A percentile compares a stretch with the other conserved stretches of the same genome.
Evolutionary conservation across 768 basidiomycete genomes (phyloP).

Genomic region (Suillus fuscotomentosus): DNA sequence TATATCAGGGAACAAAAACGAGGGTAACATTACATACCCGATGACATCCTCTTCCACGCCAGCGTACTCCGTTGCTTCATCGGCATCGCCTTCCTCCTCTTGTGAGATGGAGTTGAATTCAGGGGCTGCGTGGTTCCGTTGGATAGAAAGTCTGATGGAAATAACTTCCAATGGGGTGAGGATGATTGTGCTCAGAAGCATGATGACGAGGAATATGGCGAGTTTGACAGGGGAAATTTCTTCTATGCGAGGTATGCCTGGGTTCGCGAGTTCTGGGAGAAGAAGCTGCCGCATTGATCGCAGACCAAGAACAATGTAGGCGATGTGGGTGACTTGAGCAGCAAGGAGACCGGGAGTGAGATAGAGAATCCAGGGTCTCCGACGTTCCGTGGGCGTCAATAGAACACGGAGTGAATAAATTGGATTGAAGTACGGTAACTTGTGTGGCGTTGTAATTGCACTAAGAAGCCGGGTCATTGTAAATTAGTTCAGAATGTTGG

Average conservation of each 20-base stretch:
- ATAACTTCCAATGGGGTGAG: slow-evolving; percentile 82
- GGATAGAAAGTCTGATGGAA: slow-evolving; percentile 73
- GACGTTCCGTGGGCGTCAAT: slow-evolving; percentile 79
- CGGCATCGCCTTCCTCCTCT: slow-evolving; percentile 65
- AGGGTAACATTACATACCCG: slow-evolving; percentile 47
- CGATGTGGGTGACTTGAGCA: slow-evolving; percentile 42
- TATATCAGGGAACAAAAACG: background rate
- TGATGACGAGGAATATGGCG: slow-evolving; percentile 54
- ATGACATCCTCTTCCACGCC: slow-evolving; percentile 82
- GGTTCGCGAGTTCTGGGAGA: slow-evolving; percentile 47
- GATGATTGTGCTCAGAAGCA: slow-evolving; percentile 53
- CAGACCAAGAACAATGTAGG: slow-evolving; percentile 44
- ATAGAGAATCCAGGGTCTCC: slow-evolving; percentile 78
- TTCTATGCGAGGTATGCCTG: slow-evolving; percentile 29
- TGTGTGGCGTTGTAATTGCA: slow-evolving; percentile 81
- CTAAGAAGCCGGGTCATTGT: slow-evolving; percentile 35
- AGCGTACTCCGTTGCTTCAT: slow-evolving; percentile 60
- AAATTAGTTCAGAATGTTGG: background rate
- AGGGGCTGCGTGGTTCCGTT: slow-evolving; percentile 76
- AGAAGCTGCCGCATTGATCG: slow-evolving; percentile 50
- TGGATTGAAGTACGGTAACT: slow-evolving; percentile 60
- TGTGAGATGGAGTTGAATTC: slow-evolving; percentile 75
- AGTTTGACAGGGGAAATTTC: slow-evolving; percentile 52
- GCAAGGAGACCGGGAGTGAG: slow-evolving; percentile 67
- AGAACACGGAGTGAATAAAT: slow-evolving; percentile 63